Evolutionary conservation across 1,284 basidiomycete genomes (phyloP), one percentile per base, ranked within the genome.

Genomic region (Ganoderma lingzhi): DNA sequence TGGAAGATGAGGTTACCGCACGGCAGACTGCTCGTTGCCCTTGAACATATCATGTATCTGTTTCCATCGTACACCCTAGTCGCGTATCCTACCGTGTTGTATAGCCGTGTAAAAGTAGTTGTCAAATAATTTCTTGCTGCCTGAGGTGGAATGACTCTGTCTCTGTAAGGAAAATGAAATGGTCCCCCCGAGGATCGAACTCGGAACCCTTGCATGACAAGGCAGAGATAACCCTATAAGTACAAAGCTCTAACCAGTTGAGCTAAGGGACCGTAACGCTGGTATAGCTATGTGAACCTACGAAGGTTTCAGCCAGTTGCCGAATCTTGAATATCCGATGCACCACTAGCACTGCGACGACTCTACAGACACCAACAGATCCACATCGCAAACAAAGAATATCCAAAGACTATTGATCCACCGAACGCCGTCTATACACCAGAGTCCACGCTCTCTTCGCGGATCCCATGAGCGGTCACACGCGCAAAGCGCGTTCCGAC

Each of bases 401-500:
- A 51, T 28, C 6, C 23, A 23, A 51, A 14, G 48, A 51, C 19
- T 48, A 10, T 10, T 23, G 8, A n/a, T 23, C 45, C n/a, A 23
- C 45, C 8, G 10, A 48, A 6, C 3, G 9, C 12, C 19, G 19
- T 61, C 15, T 63, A 76, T n/a, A 77, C 76, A n/a, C 62, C 71
- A 5, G 68, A 60, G 44, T 72, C 71, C 1, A 45, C 45, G 6
- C 41, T 35, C 32, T 87, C 87, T 74, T 91, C 89, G 55, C 80
- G 76, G 60, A 86, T 83, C 35, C 84, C 85, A 15, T 82, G 83
- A 1, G 80, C 76, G 0, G 85, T 82, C 60, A 92, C 80, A 30
- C 84, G 82, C n/a, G 91, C 75, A 74, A 90, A 91, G 70, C 92
- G 84, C 2, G 88, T 93, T 5, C 93, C 94, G 28, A 93, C 88